Conservation (phyloP, 306 rosid species). For the Cucurbita pepo region DNA sequence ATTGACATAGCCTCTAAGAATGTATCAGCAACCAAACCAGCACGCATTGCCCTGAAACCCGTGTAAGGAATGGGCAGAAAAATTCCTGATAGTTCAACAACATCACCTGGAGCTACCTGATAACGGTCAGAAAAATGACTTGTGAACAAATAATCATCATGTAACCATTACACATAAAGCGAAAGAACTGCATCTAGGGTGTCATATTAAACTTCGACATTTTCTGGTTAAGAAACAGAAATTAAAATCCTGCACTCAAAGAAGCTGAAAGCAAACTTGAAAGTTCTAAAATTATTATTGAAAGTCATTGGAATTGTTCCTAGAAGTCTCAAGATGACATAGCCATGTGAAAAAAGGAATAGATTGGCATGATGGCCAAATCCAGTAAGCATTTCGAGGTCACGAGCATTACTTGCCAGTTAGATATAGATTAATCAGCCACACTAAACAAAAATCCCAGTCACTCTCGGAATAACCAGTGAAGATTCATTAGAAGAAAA, state of each 20-base stretch:
- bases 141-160: neutral
- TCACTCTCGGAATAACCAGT: neutral
- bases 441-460: neutral
- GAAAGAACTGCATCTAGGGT: neutral
- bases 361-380: neutral
- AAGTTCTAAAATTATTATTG: neutral
- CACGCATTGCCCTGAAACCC: conserved; percentile 96
- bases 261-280: neutral
- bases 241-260: neutral
- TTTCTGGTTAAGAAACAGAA: neutral
- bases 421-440: neutral
- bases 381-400: neutral
- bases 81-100: conserved; percentile 84
- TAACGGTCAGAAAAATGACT: neutral
- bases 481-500: conserved; percentile 10
- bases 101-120: conserved; percentile 96
- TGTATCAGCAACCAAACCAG: conserved; percentile 93
- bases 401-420: neutral
- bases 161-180: neutral
- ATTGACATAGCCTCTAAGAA: conserved; percentile 97
- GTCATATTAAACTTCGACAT: neutral
- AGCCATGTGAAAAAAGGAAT: neutral
- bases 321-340: neutral
- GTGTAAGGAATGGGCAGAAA: conserved; percentile 90
- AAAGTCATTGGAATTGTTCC: neutral